Percentiles rank a stretch among this genome's conserved stretches.
Conservation (phyloP, 2,329 filamentous ascomycete species). For the Venturia aucupariae region DNA sequence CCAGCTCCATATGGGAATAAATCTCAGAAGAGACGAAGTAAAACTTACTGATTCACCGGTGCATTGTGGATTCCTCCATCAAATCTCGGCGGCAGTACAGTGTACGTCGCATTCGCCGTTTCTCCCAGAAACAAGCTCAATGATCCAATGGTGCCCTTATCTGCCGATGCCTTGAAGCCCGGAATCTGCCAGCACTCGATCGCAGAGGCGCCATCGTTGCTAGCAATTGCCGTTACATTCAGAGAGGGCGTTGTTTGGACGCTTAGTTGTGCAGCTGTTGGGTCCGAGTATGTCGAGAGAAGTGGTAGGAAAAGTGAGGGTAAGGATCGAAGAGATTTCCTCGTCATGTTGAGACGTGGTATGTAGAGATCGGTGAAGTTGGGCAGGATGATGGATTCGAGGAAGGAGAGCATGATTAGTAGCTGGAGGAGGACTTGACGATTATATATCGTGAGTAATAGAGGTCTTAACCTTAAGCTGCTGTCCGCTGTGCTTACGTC, state of each 20-base stretch:
- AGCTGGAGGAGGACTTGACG: no score
- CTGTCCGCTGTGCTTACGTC: not conserved
- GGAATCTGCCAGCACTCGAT: conserved; percentile 15
- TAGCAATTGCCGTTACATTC: conserved; percentile 15
- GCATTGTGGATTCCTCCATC: conserved; percentile 1
- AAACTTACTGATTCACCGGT: conserved; percentile 5
- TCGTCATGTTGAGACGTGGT: not conserved
- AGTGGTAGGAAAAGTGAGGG: not conserved
- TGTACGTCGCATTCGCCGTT: conserved; percentile 3
- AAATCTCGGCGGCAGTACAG: conserved; percentile 13
- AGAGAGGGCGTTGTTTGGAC: conserved; percentile 4
- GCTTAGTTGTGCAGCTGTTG: not conserved
- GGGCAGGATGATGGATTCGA: not conserved
- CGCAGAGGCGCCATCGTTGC: not conserved
- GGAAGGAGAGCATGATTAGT: not conserved
- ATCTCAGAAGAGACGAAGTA: no score
- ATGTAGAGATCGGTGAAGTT: not conserved
- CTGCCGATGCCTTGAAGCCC: not conserved
- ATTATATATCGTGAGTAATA: not conserved
- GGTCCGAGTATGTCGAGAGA: not conserved
- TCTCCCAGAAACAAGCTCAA: conserved; percentile 13
- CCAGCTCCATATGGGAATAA: no score
- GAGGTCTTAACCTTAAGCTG: no score
- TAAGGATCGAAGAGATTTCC: not conserved
- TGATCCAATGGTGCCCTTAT: conserved; percentile 7